Conservation (phyloP, 2,329 filamentous ascomycete species). For the Dothideomycetes sp. region DNA sequence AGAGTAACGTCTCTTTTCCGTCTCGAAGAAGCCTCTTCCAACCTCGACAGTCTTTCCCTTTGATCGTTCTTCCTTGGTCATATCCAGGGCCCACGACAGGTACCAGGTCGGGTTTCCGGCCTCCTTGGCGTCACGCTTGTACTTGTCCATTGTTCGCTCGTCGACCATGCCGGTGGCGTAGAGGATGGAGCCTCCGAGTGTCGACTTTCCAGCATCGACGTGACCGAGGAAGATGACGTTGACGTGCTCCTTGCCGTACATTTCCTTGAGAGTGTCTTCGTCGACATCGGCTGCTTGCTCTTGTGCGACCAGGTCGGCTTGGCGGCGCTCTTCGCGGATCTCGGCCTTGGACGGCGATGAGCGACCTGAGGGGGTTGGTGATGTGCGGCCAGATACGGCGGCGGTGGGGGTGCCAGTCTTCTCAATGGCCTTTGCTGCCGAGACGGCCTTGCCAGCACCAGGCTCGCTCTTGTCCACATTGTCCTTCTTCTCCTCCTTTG, state of each 20-base stretch:
- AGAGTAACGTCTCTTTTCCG: conserved; percentile 89
- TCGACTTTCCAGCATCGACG: conserved; percentile 97
- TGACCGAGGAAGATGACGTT: conserved; percentile 98
- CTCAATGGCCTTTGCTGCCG: conserved; percentile 80
- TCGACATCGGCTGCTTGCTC: conserved; percentile 71
- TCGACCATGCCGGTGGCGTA: conserved; percentile 98
- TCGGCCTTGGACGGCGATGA: conserved; percentile 56
- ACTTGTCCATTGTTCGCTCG: conserved; percentile 95
- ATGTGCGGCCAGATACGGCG: conserved; percentile 54
- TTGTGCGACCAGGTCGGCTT: conserved; percentile 73
- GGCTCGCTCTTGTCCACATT: conserved; percentile 34
- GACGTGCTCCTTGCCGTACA: conserved; percentile 87
- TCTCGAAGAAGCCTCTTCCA: conserved; percentile 91
- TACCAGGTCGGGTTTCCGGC: conserved; percentile 97
- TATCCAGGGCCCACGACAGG: conserved; percentile 92
- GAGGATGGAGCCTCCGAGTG: conserved; percentile 83
- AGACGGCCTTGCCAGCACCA: conserved; percentile 71
- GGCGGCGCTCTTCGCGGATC: conserved; percentile 44
- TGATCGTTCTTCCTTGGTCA: conserved; percentile 89
- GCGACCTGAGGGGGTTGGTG: conserved; percentile 74
- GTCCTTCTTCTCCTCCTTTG: conserved; percentile 24
- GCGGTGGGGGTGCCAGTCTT: conserved; percentile 66
- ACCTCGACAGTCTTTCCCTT: conserved; percentile 99
- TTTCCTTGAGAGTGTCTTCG: conserved; percentile 78
- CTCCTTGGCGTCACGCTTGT: conserved; percentile 93